These are phyloP conservation scores for Draba incana DNA, from an alignment of 345 rosid species.

Conservation along the genomic window DNA sequence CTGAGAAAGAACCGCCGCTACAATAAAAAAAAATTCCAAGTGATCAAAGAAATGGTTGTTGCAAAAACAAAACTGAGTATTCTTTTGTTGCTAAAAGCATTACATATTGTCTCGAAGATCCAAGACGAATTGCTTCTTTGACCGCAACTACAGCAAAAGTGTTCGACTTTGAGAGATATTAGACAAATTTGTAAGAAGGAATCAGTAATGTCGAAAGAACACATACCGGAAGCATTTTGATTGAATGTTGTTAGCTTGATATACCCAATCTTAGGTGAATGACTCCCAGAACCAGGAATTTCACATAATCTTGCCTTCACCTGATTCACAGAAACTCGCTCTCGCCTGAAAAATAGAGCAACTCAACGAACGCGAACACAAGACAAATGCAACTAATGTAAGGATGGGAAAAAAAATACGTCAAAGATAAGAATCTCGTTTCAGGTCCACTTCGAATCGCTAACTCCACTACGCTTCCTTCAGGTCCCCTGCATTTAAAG, in stretches of 20 bases:
- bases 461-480: conserved; percentile 85
- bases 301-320: conserved; percentile 87
- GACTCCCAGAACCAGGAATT: conserved; percentile 69
- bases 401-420: conserved; percentile 48
- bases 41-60: conserved; percentile 31
- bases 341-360: conserved; percentile 57
- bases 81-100: too few species aligned
- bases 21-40: conserved; percentile 47
- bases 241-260: conserved; percentile 84
- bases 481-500: conserved; percentile 75
- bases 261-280: conserved; percentile 78
- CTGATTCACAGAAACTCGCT: conserved; percentile 79
- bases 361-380: background rate
- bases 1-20: conserved; percentile 52
- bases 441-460: conserved; percentile 76
- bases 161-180: background rate
- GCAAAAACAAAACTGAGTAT: too few species aligned
- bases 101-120: conserved; percentile 99
- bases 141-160: conserved; percentile 64
- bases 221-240: conserved; percentile 82
- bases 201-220: background rate
- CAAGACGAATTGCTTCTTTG: conserved; percentile 80
- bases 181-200: conserved; percentile 21
- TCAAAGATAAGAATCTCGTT: conserved; percentile 66
- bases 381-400: background rate